Evolutionary conservation across 2,329 filamentous ascomycete genomes (phyloP), one percentile per base, ranked within the genome.

Genomic region (Alternaria conjuncta): DNA sequence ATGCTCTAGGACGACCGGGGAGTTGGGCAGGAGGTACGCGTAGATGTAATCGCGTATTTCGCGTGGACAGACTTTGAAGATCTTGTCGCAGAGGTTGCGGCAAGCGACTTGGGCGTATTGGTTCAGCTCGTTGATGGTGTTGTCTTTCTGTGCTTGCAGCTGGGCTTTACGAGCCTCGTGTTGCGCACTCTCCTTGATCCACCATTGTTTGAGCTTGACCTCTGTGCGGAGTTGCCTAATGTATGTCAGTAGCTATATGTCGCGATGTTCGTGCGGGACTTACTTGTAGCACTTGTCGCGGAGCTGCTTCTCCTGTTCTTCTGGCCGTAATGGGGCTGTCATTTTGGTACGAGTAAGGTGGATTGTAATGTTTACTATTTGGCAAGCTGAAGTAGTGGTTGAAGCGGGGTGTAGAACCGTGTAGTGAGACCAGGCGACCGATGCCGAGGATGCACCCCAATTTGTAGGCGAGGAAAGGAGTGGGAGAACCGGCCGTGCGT

Each of bases 401-500:
- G 32, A 36, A 36, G 1, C 15, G 0, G 32, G 32, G 32, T 36
- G 32, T n/a, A 4, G 32, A 36, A n/a, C 7, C 15, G 32, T 36
- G 32, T n/a, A 36, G 13, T 36, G 32, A n/a, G 32, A 36, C 15
- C 15, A n/a, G 32, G 32, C 32, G 15, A 36, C 0, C 32, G 3
- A 36, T n/a, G 7, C 32, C 3, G 32, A 36, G 32, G 15, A 4
- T 36, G 32, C 32, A 36, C 32, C 32, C 32, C 32, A n/a, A n/a
- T 36, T n/a, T 36, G 32, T 36, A 36, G 32, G 32, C 32, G 15
- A 36, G 32, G 32, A 36, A 36, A 36, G 32, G 32, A n/a, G 32
- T 36, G 32, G 1, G 32, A 36, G 2, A n/a, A 2, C 1, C 1
- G 13, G 3, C 8, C 3, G 30, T 32, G 30, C 7, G 0, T 36